Evolutionary conservation across 2,329 filamentous ascomycete genomes (phyloP), one percentile per base, ranked within the genome.

Genomic region (Claviceps sp.): DNA sequence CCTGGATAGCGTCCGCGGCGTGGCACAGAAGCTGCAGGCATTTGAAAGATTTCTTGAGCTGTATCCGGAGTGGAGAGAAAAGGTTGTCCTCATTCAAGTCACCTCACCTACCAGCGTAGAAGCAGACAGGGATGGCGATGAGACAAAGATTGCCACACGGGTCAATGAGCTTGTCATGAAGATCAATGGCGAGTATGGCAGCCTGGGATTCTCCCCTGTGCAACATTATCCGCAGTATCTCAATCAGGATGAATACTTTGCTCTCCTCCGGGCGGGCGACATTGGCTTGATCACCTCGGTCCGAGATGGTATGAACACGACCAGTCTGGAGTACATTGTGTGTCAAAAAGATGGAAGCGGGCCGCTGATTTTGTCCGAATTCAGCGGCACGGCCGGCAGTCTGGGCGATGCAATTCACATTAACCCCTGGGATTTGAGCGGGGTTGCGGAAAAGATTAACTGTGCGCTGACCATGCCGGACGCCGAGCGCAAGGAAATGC

Each of bases 261-360:
- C 91, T 4, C 78, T 97, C n/a, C 77, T 97, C 50, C 83, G 91
- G 24, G 82, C 88, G 2, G 90, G 86, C 37, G 89, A 97, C 65
- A 87, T 96, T 58, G 91, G 89, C 4, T 75, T 97, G 49, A 96
- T 97, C 67, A 96, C 93, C 6, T 95, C 88, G 59, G 90, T 97
- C 22, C 82, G 91, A 55, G 93, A 97, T 66, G 91, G 91, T 54
- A 96, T 97, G 90, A 97, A 96, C 72, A 96, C 91, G 0, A 95
- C 90, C 20, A 94, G 88, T 65, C 74, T 97, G 59, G 93, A 97
- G 68, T 97, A 96, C 65, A 83, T 97, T 53, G 79, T 95, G 53
- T 95, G 88, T 66, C 91, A 97, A 68, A 86, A 88, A 62, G 85
- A 93, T 56, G 84, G 83, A 52, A 82, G 90, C 59, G 87, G 90